A percentile compares a stretch with the other conserved stretches of the same genome.
Conservation (phyloP, 139 green algal genomes). For the Desmodesmus armatus region DNA sequence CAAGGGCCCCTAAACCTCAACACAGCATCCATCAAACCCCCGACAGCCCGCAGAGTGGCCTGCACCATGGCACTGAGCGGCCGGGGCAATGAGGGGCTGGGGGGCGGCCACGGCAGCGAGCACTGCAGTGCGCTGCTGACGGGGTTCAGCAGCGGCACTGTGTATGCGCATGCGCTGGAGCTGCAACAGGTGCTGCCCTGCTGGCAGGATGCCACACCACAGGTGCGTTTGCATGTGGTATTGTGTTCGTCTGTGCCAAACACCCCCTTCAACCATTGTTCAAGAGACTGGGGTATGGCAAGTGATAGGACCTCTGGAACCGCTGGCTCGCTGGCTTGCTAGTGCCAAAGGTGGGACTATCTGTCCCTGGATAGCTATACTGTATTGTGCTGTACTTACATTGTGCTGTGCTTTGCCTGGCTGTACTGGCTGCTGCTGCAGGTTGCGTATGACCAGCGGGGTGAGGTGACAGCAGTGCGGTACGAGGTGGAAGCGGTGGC, state of each 20-base stretch:
- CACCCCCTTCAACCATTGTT: too few species aligned
- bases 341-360: too few species aligned
- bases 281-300: too few species aligned
- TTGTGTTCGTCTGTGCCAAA: too few species aligned
- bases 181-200: conserved; percentile 4
- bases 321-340: too few species aligned
- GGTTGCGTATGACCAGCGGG: conserved; percentile 20
- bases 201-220: conserved; percentile 25
- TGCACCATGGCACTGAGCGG: conserved; percentile 12
- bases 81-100: not conserved
- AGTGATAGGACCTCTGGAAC: too few species aligned
- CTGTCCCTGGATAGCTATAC: too few species aligned
- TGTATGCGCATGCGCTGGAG: conserved; percentile 48
- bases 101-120: not conserved
- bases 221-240: too few species aligned
- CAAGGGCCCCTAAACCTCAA: conserved; percentile 44
- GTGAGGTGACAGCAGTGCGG: conserved; percentile 36
- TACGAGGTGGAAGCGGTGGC: conserved; percentile 14
- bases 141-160: conserved; percentile 24
- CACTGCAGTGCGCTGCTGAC: conserved; percentile 32
- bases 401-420: too few species aligned
- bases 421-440: too few species aligned
- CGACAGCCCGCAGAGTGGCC: not conserved
- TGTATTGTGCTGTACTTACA: too few species aligned
- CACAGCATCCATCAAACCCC: not conserved